Evolutionary conservation across 495 filamentous ascomycete species (phyloP).

Genomic region (Hamigera avellanea): DNA sequence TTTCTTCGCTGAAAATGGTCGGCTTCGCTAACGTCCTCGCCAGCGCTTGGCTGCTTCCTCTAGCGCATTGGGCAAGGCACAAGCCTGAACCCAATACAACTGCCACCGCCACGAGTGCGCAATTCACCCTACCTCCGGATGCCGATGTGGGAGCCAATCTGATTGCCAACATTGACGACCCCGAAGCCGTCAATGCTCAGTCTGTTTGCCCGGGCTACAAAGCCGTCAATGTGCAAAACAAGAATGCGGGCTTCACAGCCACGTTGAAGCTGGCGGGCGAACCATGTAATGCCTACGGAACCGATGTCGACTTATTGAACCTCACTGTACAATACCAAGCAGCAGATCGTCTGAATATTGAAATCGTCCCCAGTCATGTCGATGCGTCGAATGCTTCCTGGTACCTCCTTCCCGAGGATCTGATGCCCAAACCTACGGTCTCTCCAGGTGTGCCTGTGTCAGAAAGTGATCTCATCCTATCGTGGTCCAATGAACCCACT

Average conservation of each 20-base stretch:
- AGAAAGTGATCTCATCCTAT: conserved; percentile 41
- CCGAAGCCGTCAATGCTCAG: conserved; percentile 60
- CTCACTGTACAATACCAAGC: conserved; percentile 47
- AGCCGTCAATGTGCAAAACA: conserved; percentile 37
- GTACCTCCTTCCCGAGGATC: conserved; percentile 52
- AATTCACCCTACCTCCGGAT: conserved; percentile 47
- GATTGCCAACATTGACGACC: conserved; percentile 48
- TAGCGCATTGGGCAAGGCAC: conserved; percentile 16
- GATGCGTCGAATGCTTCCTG: conserved; percentile 53
- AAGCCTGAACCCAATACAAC: conserved; percentile 6
- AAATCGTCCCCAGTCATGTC: conserved; percentile 48
- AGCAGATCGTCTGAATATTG: conserved; percentile 40
- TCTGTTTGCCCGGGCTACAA: conserved; percentile 53
- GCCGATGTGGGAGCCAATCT: conserved; percentile 41
- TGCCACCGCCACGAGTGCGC: conserved; percentile 9
- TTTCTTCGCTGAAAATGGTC: conserved; percentile 12
- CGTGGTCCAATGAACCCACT: conserved; percentile 46
- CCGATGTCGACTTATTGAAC: conserved; percentile 44
- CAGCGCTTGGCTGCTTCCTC: conserved; percentile 16
- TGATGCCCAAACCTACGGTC: conserved; percentile 47
- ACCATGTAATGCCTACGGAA: conserved; percentile 52
- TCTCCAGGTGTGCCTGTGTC: conserved; percentile 23
- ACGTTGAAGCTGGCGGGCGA: conserved; percentile 40
- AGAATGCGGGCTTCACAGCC: conserved; percentile 38
- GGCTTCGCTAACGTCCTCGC: conserved; percentile 14